Conservation (phyloP, 169 alveolate genomes). For the Plasmodium inui region DNA sequence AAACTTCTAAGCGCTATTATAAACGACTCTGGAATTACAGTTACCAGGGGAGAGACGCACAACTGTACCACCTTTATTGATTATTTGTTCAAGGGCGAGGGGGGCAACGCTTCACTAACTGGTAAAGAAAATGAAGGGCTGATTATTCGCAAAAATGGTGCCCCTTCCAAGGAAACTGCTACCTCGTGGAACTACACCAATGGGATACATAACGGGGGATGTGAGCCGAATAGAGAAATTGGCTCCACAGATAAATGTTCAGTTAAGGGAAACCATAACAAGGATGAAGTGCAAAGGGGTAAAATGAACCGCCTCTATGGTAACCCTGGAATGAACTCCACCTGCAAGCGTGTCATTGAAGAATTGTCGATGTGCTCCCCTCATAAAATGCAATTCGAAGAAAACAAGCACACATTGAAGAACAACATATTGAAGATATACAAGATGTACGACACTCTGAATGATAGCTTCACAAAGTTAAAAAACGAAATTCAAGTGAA, state of each 20-base stretch:
- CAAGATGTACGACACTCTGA: slow-evolving; percentile 22
- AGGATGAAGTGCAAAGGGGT: not conserved
- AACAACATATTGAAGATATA: slow-evolving; percentile 4
- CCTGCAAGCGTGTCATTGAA: not conserved
- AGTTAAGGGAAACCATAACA: not conserved
- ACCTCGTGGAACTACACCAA: not conserved
- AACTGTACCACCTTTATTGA: not conserved
- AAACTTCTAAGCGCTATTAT: slow-evolving; percentile 10
- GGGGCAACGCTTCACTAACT: not conserved
- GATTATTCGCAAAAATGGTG: not conserved
- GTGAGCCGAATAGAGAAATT: not conserved
- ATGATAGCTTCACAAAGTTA: slow-evolving; percentile 4
- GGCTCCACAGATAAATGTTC: not conserved
- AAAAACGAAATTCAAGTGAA: slow-evolving; percentile 21
- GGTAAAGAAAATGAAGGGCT: not conserved
- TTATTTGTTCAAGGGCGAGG: not conserved
- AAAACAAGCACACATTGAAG: not conserved
- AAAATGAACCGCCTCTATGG: too few species aligned
- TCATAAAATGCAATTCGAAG: not conserved
- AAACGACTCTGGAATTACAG: slow-evolving; percentile 5
- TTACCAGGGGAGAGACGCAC: slow-evolving; percentile 2
- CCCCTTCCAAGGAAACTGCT: not conserved
- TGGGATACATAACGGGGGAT: not conserved
- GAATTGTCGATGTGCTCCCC: not conserved
- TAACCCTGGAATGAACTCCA: not conserved